Percentiles rank a stretch among this genome's conserved stretches.
Conservation (phyloP, 2,329 filamentous ascomycete genomes). For the Penicillium crustosum region DNA sequence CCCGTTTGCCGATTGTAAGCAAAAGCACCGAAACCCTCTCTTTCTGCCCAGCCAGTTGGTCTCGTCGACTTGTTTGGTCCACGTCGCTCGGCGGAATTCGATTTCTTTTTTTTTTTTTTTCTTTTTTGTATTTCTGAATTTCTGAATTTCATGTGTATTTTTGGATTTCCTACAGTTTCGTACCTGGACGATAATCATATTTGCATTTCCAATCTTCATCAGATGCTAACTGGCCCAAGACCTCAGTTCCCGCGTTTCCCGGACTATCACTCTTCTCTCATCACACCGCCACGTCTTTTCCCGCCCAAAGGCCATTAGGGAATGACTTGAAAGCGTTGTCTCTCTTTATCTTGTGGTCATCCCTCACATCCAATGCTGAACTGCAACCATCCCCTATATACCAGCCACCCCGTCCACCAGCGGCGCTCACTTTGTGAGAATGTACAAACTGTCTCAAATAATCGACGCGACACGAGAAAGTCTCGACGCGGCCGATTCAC, state of each 20-base stretch:
- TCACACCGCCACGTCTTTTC: slow-evolving; percentile 23
- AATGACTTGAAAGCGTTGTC: slow-evolving; percentile 10
- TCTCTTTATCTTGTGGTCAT: slow-evolving; percentile 4
- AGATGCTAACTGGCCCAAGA: slow-evolving; percentile 10
- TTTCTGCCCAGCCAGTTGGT: slow-evolving; percentile 27
- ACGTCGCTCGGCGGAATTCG: slow-evolving; percentile 13
- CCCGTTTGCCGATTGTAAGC: slow-evolving; percentile 26
- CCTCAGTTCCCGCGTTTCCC: slow-evolving; percentile 12
- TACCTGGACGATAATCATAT: neutral
- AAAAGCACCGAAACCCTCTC: neutral
- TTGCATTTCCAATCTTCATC: slow-evolving; percentile 3
- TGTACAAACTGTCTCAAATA: slow-evolving; percentile 39
- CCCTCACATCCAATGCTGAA: slow-evolving; percentile 18
- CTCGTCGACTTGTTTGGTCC: slow-evolving; percentile 18
- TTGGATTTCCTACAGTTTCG: neutral
- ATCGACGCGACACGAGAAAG: slow-evolving; percentile 36
- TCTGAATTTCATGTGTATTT: slow-evolving; percentile 1
- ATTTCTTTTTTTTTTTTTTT: slow-evolving; percentile 12
- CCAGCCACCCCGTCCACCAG: slow-evolving; percentile 10
- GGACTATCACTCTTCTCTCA: neutral
- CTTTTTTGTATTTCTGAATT: neutral
- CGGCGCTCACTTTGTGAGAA: slow-evolving; percentile 20
- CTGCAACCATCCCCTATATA: slow-evolving; percentile 16
- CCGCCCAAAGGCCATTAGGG: slow-evolving; percentile 14
- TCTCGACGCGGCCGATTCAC: slow-evolving; percentile 26